Evolutionary conservation across 495 filamentous ascomycete species (phyloP), one percentile per base, ranked within the genome.

Genomic region (Trichoderma virens): DNA sequence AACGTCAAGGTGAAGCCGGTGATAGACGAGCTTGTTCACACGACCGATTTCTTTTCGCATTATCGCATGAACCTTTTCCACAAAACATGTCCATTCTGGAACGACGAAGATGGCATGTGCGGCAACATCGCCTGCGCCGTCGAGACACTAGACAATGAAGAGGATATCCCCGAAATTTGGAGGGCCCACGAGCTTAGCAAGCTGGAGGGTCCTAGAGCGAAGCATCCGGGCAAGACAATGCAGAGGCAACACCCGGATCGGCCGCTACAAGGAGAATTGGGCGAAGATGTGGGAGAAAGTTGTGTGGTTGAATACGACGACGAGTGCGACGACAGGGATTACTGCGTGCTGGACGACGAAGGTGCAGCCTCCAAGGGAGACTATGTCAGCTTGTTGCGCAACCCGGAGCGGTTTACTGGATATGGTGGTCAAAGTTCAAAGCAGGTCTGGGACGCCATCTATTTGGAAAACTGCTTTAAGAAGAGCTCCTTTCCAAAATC

Each of bases 281-380:
- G 94, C 35, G 90, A 92, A 60, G 80, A 88, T 62, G 93, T 96
- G 9, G 91, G 90, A 23, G 94, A 98, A 76, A 96, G 90, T 70
- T 98, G 94, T 74, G 90, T 98, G 47, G 86, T 97, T 2, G 94
- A 98, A 74, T 96, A 94, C 71, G 94, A 97, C 69, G 95, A 98
- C 68, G 94, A 98, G 72, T 97, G 94, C 67, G 94, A 98, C 75
- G 91, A 98, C 63, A 83, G 93, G 32, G 94, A 98, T 70, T 98
- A 98, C 74, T 98, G 94, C 79, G 85, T 98, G 7, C 93, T 93
- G 1, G 94, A 98, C 67, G 94, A 98, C 72, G 92, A 97, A 76
- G 88, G 88, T 64, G 86, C 90, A 3, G 83, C 81, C 41, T 87
- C 84, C 6, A 96, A 96, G 75, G 94, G 94, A 13, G 95, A 97